Conservation (phyloP, 495 filamentous ascomycete genomes). For the Penicillium nucicola region DNA sequence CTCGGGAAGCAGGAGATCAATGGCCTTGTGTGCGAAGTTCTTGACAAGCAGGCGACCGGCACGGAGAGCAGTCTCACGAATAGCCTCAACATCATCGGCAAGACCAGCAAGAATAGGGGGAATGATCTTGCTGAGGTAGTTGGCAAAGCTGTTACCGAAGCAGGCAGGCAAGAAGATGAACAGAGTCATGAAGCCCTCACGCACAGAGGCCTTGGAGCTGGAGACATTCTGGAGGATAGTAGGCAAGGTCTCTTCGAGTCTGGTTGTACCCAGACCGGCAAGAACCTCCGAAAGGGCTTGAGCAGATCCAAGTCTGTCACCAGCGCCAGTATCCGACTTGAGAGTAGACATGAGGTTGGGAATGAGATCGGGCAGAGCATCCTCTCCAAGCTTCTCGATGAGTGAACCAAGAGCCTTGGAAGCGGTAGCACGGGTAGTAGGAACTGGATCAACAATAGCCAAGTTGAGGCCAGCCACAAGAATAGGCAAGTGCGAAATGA, state of each 20-base stretch:
- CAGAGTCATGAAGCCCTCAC: slow-evolving; percentile 98
- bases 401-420: slow-evolving; percentile 94
- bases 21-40: slow-evolving; percentile 92
- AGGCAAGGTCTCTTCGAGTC: slow-evolving; percentile 92
- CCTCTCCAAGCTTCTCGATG: slow-evolving; percentile 95
- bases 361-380: slow-evolving; percentile 94
- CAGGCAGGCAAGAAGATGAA: slow-evolving; percentile 99
- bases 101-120: slow-evolving; percentile 92
- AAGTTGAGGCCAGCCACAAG: slow-evolving; percentile 85
- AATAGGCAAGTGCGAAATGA: slow-evolving; percentile 86
- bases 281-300: slow-evolving; percentile 97
- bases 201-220: slow-evolving; percentile 83
- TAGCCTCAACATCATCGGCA: slow-evolving; percentile 92
- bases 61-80: slow-evolving; percentile 87
- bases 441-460: slow-evolving; percentile 92
- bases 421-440: slow-evolving; percentile 92
- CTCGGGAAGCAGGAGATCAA: slow-evolving; percentile 90
- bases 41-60: slow-evolving; percentile 94
- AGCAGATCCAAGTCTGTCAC: slow-evolving; percentile 91
- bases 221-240: slow-evolving; percentile 95
- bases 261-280: slow-evolving; percentile 85
- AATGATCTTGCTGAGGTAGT: slow-evolving; percentile 93
- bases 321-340: slow-evolving; percentile 94
- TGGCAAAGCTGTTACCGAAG: slow-evolving; percentile 97
- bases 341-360: slow-evolving; percentile 95